Evolutionary conservation across 1,284 basidiomycete species (phyloP).

Genomic region (Ustilago hordei): DNA sequence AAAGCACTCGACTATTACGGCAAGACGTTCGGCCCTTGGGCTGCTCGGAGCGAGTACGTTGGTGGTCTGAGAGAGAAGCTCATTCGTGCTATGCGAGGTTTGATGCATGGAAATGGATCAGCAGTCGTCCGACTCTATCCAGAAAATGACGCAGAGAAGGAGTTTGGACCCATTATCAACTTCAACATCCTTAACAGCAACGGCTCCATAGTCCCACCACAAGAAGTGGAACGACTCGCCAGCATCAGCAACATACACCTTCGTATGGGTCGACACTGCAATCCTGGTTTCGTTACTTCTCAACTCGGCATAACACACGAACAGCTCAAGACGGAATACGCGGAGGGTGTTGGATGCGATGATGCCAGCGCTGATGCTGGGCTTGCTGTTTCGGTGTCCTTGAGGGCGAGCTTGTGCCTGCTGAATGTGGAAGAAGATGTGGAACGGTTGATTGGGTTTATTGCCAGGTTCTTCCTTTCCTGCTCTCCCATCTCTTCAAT

Average conservation of each 20-base stretch:
- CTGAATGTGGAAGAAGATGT: slow-evolving; percentile 54
- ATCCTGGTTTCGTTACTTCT: slow-evolving; percentile 50
- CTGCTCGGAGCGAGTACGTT: slow-evolving; percentile 21
- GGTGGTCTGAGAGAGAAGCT: slow-evolving; percentile 27
- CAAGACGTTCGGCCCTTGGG: slow-evolving; percentile 34
- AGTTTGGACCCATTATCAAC: slow-evolving; percentile 52
- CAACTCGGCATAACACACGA: slow-evolving; percentile 37
- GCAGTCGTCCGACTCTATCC: slow-evolving; percentile 33
- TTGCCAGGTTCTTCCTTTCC: slow-evolving; percentile 45
- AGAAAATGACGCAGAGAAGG: background rate
- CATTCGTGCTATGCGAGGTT: slow-evolving; percentile 8
- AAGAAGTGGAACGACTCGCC: slow-evolving; percentile 54
- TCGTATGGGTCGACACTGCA: slow-evolving; percentile 59
- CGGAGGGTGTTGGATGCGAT: slow-evolving; percentile 55
- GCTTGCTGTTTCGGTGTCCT: slow-evolving; percentile 14
- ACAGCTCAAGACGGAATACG: slow-evolving; percentile 46
- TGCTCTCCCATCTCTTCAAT: slow-evolving; percentile 3
- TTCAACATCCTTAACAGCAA: slow-evolving; percentile 45
- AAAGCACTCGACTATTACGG: slow-evolving; percentile 39
- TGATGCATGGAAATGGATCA: slow-evolving; percentile 45
- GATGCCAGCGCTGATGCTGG: slow-evolving; percentile 21
- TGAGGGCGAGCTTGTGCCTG: slow-evolving; percentile 50
- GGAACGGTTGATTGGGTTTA: slow-evolving; percentile 44
- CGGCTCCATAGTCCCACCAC: slow-evolving; percentile 39
- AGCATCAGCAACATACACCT: slow-evolving; percentile 57